Base-by-base conservation (phyloP, 2,329 filamentous ascomycete species). In the Cladosporium colombiae region DNA sequence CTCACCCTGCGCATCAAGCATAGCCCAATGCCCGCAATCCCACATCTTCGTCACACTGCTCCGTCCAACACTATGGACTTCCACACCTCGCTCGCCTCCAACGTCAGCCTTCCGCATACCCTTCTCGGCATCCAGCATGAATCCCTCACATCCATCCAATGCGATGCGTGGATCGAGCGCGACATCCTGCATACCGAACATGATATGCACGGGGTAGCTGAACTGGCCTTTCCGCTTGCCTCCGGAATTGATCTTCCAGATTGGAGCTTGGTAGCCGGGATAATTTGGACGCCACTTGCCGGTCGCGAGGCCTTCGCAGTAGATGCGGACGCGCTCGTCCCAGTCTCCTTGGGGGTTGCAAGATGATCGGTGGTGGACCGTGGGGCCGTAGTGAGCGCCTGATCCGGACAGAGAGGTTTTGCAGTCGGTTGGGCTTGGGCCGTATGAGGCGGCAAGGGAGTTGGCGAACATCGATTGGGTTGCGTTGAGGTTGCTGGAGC, bases 171-270 rank as follows among this genome's bases (percentile, higher is more conserved):
- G 75, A 59, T 85, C 81, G 44, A 87, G 79, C 6, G 84, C 85
- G 13, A 77, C 71, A 70, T 88, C 86, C 25, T 78, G 71, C 69
- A 82, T 74, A 2, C 85, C 86, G 77, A 84, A 85, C 49, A 88
- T 68, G 21, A 87, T 72, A 6, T 84, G 86, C 16, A 83, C 78
- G 21, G 81, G 81, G 13, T 83, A 84, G 66, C 82, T 83, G 25
- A 88, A 73, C 3, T 78, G 74, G 3, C 83, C 84, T 13, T 75
- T 70, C 2, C 79, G 79, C 0, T 77, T 79, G 7, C 80, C 77
- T 29, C 81, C 78, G 58, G 65, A 65, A 57, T 50, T 62, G 65
- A 40, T 40, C 60, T 58, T 55, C 64, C 44, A 81, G 8, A 86
- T 77, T 3, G 77, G 78, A 16, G 81, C 77, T 23, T 85, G 79